Conservation (phyloP, 176 grass and related monocot genomes). For the Tuctoria greenei region DNA sequence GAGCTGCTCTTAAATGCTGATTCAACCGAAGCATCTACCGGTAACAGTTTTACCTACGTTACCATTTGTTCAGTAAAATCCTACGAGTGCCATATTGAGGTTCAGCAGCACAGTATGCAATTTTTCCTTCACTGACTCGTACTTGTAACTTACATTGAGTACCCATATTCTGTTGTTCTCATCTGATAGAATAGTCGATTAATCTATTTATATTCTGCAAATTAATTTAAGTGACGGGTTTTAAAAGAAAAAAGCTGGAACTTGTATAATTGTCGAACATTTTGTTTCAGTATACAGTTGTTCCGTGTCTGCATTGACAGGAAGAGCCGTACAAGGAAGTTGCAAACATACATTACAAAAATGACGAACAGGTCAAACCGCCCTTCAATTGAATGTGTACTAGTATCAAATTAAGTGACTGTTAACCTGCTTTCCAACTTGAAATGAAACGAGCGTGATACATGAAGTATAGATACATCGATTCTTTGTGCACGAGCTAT, state of each 20-base stretch:
- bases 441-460: not conserved
- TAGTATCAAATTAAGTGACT: not conserved
- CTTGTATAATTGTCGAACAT: not conserved
- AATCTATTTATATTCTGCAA: not conserved
- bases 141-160: not conserved
- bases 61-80: not conserved
- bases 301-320: not conserved
- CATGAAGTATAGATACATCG: not conserved
- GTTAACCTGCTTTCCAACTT: not conserved
- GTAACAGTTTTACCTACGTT: not conserved
- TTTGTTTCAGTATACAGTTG: not conserved
- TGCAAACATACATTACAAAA: not conserved
- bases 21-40: slow-evolving; percentile 12
- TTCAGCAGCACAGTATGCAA: not conserved
- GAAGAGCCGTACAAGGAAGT: not conserved
- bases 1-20: slow-evolving; percentile 73
- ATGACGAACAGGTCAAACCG: not conserved
- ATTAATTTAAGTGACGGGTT: not conserved
- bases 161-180: not conserved
- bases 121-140: not conserved
- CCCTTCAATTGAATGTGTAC: not conserved
- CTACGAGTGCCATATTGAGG: not conserved
- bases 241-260: not conserved
- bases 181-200: not conserved
- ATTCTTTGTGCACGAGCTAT: slow-evolving; percentile 2